Evolutionary conservation across 2,329 filamentous ascomycete genomes (phyloP), one percentile per base, ranked within the genome.

Genomic region (Fusarium hainanense): DNA sequence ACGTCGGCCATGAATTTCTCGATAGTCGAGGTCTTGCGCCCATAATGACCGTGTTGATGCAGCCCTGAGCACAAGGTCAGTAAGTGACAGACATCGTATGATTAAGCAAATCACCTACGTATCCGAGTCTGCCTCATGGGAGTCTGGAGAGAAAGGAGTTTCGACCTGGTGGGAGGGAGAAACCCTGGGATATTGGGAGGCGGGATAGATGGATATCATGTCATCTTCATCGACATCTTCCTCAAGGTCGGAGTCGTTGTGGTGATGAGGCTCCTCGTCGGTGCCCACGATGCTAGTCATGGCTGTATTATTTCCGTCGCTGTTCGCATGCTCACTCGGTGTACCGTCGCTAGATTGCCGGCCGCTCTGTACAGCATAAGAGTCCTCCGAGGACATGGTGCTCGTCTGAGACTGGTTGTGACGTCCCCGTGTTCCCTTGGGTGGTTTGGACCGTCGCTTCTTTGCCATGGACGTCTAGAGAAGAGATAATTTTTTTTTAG

Each of bases 1-100:
- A 69, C 90, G 84, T 23, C 89, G 86, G 44, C 84, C 87, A 77
- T 91, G 86, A 66, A 91, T 88, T 64, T 85, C 80, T 57, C 87
- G 81, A 68, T 87, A 86, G 74, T 88, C 84, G 32, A 90, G 81
- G 66, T 85, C 84, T 60, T 80, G 77, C 42, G 82, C 82, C 74
- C 82, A 84, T 51, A 86, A 74, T n/a, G 84, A 86, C 49, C 83
- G 79, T 20, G 84, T 86, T 14, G 84, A 83, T 3, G 81, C 80
- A 60, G 79, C 79, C 57, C 81, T 83, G 54, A 50, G 27, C 14
- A 41, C 20, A 23, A 23, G 27, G 50, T 66, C 21, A 69, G 63
- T 54, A 46, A 42, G 13, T 40, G 49, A 25, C 18, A 40, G 30
- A 43, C 12, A 12, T 43, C 14, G 30, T 23, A 11, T 12, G 34